Conservation (phyloP, 2,329 filamentous ascomycete genomes). For the Cordyceps javanica region DNA sequence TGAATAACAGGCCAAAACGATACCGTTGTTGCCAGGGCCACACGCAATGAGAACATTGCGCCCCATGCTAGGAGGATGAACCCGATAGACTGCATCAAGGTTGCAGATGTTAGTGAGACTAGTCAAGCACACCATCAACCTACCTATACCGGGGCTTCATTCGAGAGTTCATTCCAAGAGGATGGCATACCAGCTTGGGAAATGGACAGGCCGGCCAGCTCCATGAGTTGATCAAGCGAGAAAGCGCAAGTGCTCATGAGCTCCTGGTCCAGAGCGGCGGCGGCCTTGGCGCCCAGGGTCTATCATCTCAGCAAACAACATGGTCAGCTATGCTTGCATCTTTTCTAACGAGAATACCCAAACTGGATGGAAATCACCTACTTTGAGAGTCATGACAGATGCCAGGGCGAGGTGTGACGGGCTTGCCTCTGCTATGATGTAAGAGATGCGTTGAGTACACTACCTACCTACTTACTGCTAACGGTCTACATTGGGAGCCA, state of each 20-base stretch:
- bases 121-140: too few species aligned
- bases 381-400: conserved; percentile 28
- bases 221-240: conserved; percentile 95
- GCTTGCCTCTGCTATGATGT: conserved; percentile 7
- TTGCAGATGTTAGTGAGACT: background rate
- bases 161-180: too few species aligned
- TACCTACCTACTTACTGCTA: too few species aligned
- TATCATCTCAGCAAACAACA: conserved; percentile 28
- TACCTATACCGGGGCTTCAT: background rate
- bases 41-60: conserved; percentile 79
- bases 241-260: conserved; percentile 87
- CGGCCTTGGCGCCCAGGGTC: conserved; percentile 84
- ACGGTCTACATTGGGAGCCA: too few species aligned
- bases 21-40: conserved; percentile 72
- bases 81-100: conserved; percentile 59
- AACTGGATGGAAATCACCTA: conserved; percentile 4
- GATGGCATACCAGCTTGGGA: conserved; percentile 70
- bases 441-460: conserved; percentile 9
- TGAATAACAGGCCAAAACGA: conserved; percentile 10
- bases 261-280: conserved; percentile 83
- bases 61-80: conserved; percentile 70
- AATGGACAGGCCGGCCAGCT: conserved; percentile 86
- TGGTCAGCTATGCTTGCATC: background rate
- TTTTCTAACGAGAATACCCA: background rate
- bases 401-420: background rate